Conservation (phyloP, 2,329 filamentous ascomycete genomes). For the Penicillium oxalicum region DNA sequence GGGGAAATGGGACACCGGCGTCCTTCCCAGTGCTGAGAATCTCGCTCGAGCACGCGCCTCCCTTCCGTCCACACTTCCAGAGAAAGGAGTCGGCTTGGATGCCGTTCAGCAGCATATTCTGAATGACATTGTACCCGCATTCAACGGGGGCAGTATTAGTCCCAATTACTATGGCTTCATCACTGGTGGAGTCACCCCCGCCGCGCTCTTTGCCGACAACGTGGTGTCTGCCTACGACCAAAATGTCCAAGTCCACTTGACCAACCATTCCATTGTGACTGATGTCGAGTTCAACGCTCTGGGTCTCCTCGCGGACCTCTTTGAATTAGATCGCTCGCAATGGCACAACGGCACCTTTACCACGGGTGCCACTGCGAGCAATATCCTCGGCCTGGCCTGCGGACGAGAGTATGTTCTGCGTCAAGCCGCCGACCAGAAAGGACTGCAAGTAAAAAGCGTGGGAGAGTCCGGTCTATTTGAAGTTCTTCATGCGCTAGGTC, state of each 20-base stretch:
- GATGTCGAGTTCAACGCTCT: constrained; percentile 70
- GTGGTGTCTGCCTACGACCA: constrained; percentile 77
- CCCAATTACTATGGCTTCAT: constrained; percentile 83
- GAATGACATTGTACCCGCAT: constrained; percentile 45
- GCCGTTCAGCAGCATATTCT: constrained; percentile 35
- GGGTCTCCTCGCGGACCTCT: constrained; percentile 60
- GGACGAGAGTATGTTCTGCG: constrained; percentile 57
- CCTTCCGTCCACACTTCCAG: constrained; percentile 25
- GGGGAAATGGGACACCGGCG: constrained; percentile 22
- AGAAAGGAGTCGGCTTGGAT: constrained; percentile 27
- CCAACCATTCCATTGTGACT: constrained; percentile 67
- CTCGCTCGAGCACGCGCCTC: constrained; percentile 30
- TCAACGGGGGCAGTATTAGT: constrained; percentile 61
- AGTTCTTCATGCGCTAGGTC: constrained; percentile 58
- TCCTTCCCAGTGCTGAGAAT: constrained; percentile 28
- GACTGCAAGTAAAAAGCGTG: constrained; percentile 42
- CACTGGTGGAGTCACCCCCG: constrained; percentile 71
- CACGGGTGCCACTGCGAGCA: constrained; percentile 63
- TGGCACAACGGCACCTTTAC: constrained; percentile 77
- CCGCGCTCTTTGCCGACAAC: constrained; percentile 75
- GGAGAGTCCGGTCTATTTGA: constrained; percentile 64
- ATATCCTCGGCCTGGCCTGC: constrained; percentile 60
- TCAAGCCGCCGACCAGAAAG: constrained; percentile 38
- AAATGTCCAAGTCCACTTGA: constrained; percentile 76
- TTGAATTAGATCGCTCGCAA: constrained; percentile 50